Conservation (phyloP, 352 stramenopile species). For the Phytophthora tentaculata region DNA sequence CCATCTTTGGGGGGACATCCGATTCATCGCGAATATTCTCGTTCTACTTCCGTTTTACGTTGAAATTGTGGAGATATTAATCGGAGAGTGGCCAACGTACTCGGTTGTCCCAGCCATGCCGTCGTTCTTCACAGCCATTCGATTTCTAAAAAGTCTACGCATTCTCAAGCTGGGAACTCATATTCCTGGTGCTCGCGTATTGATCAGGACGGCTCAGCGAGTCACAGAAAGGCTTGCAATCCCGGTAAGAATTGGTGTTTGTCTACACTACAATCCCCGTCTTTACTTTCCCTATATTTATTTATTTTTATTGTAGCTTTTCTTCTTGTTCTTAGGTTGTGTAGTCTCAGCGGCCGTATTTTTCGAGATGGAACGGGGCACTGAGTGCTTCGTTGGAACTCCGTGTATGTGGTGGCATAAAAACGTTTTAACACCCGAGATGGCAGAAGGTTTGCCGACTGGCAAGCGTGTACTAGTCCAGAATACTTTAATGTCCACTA, state of each 20-base stretch:
- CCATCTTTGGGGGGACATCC: constrained; percentile 37
- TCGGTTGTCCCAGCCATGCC: constrained; percentile 45
- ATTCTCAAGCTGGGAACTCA: constrained; percentile 57
- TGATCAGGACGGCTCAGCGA: constrained; percentile 43
- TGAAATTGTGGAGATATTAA: constrained; percentile 30
- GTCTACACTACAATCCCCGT: background rate
- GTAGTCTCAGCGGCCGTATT: constrained; percentile 49
- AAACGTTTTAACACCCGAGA: constrained; percentile 45
- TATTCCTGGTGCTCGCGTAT: constrained; percentile 45
- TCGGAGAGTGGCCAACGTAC: constrained; percentile 35
- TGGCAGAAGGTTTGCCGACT: constrained; percentile 28
- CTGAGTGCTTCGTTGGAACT: constrained; percentile 38
- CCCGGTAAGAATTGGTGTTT: constrained; percentile 29
- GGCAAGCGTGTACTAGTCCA: constrained; percentile 54
- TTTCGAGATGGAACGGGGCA: constrained; percentile 59
- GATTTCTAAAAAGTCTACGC: constrained; percentile 51
- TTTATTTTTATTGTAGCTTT: constrained; percentile 34
- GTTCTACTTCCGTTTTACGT: constrained; percentile 49
- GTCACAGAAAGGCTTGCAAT: constrained; percentile 43
- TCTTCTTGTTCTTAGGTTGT: constrained; percentile 59
- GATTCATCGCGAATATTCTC: constrained; percentile 27
- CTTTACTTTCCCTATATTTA: background rate
- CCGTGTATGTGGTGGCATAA: constrained; percentile 48
- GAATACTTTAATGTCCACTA: constrained; percentile 34
- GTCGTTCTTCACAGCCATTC: constrained; percentile 51